These are phyloP conservation scores for Phytophthora gonapodyides DNA, from an alignment of 352 stramenopile genomes.

Conservation along the genomic window DNA sequence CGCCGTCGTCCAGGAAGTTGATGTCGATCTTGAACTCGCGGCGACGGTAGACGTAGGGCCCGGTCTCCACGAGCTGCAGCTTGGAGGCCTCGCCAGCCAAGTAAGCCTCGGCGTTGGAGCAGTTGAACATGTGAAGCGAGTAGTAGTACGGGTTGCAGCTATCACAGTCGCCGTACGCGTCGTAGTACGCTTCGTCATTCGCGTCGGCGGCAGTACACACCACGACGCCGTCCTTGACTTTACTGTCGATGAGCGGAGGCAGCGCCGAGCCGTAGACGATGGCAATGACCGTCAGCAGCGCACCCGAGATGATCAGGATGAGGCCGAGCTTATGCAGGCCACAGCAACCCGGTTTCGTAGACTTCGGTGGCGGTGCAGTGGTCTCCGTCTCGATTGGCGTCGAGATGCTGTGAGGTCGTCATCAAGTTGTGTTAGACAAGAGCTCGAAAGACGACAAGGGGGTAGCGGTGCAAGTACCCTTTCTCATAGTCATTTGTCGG, in stretches of 20 bases:
- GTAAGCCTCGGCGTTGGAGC: conserved; percentile 45
- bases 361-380: conserved; percentile 3
- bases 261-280: conserved; percentile 50
- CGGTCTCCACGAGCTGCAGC: conserved; percentile 57
- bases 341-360: conserved; percentile 18
- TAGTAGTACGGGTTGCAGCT: conserved; percentile 65
- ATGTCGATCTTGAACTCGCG: conserved; percentile 61
- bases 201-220: conserved; percentile 39
- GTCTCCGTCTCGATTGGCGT: conserved; percentile 11
- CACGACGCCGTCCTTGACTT: conserved; percentile 47
- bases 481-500: conserved; percentile 21
- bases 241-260: conserved; percentile 43
- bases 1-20: conserved; percentile 44
- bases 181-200: conserved; percentile 45
- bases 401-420: conserved; percentile 6
- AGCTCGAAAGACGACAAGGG: background rate
- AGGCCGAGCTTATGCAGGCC: conserved; percentile 35
- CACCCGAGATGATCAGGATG: conserved; percentile 37
- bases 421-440: background rate
- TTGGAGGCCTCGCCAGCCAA: conserved; percentile 44
- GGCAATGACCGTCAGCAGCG: conserved; percentile 38
- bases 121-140: conserved; percentile 44
- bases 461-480: conserved; percentile 2
- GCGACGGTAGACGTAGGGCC: conserved; percentile 66
- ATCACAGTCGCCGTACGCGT: conserved; percentile 61